A percentile compares a stretch with the other conserved stretches of the same genome.
These are phyloP conservation scores for Cucurbita argyrosperma DNA, from an alignment of 306 rosid species.

Conservation along the genomic window DNA sequence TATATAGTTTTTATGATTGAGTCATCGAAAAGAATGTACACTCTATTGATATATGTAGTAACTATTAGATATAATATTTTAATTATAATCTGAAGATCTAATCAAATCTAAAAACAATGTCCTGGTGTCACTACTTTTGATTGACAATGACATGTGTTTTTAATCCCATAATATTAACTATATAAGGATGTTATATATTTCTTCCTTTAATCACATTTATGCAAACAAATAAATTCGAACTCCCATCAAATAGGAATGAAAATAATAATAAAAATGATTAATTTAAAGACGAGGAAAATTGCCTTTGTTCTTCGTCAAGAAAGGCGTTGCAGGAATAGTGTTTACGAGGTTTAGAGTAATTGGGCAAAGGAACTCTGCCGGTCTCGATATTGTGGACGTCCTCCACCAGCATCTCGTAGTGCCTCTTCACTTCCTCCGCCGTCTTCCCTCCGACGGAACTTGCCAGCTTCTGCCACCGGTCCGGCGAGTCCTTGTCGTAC, in stretches of 20 bases:
- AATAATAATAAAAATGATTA: not conserved
- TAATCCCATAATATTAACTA: not conserved
- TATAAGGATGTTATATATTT: too few species aligned
- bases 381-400: conserved; percentile 51
- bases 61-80: too few species aligned
- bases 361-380: conserved; percentile 55
- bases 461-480: conserved; percentile 59
- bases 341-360: conserved; percentile 22
- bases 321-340: conserved; percentile 9
- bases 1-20: too few species aligned
- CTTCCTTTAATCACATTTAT: too few species aligned
- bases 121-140: not conserved
- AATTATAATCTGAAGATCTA: too few species aligned
- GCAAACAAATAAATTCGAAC: too few species aligned
- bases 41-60: too few species aligned
- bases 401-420: conserved; percentile 51
- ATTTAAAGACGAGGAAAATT: not conserved
- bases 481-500: conserved; percentile 43
- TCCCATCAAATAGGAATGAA: not conserved
- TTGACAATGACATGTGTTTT: not conserved
- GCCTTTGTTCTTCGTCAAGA: conserved; percentile 45
- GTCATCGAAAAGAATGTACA: too few species aligned
- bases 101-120: not conserved
- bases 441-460: conserved; percentile 66
- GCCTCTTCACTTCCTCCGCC: conserved; percentile 56